Evolutionary conservation across 148 eudicot genomes (phyloP).

Genomic region (Rhododendron williamsianum): DNA sequence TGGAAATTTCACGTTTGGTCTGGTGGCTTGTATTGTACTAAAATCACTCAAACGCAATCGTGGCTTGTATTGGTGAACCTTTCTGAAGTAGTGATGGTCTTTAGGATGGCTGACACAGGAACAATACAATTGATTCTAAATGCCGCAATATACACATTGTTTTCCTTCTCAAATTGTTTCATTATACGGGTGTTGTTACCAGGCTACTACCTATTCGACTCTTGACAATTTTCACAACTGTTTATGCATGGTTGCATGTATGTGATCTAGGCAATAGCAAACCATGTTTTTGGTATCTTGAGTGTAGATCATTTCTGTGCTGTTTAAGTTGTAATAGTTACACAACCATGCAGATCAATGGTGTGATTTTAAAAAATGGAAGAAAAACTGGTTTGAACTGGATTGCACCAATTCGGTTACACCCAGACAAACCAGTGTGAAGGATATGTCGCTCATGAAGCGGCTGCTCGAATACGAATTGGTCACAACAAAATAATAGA

Average conservation of each 20-base stretch:
- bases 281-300: background rate
- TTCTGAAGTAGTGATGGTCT: background rate
- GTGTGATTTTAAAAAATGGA: background rate
- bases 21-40: conserved; percentile 3
- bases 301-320: background rate
- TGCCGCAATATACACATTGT: background rate
- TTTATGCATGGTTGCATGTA: background rate
- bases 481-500: background rate
- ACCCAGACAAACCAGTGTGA: background rate
- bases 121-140: background rate
- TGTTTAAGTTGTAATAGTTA: background rate
- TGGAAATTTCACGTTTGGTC: background rate
- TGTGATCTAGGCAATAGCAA: background rate
- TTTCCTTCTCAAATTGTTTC: background rate
- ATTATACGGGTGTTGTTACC: background rate
- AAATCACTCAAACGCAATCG: background rate
- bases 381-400: background rate
- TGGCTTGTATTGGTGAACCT: background rate
- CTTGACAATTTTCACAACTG: background rate
- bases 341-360: background rate
- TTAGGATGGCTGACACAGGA: background rate
- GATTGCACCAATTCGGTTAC: background rate
- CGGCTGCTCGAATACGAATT: background rate
- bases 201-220: background rate
- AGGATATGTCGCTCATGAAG: background rate